Evolutionary conservation across 257 asterid genomes (phyloP).

Genomic region (Parsonsia alboflavescens): DNA sequence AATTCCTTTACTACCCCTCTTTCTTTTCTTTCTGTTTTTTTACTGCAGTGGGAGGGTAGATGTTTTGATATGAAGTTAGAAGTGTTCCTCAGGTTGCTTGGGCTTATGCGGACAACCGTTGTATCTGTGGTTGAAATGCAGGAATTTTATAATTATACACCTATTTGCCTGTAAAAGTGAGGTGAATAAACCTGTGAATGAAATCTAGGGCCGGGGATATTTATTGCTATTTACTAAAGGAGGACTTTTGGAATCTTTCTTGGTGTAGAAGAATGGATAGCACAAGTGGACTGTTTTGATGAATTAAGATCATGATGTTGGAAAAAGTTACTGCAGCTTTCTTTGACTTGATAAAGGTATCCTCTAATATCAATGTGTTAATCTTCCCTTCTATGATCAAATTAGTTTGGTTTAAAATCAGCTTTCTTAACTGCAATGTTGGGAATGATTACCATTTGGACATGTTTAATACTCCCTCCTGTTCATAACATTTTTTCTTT

Average conservation of each 20-base stretch:
- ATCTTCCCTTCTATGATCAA: background rate
- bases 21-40: background rate
- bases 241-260: background rate
- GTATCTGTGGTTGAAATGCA: background rate
- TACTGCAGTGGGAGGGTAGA: background rate
- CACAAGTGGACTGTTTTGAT: background rate
- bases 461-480: too few species aligned
- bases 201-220: background rate
- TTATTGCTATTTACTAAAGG: background rate
- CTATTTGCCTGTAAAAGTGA: background rate
- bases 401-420: background rate
- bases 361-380: background rate
- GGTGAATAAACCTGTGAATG: background rate
- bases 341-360: slow-evolving; percentile 1
- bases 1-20: background rate
- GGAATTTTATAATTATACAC: background rate
- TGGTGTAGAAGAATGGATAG: background rate
- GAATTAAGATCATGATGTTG: background rate
- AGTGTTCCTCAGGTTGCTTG: background rate
- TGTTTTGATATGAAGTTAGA: background rate
- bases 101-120: background rate
- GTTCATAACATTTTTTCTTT: too few species aligned
- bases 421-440: background rate
- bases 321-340: background rate
- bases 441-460: background rate